Conservation (phyloP, 805 yeast species). For the Barnettozyma botsteinii region DNA sequence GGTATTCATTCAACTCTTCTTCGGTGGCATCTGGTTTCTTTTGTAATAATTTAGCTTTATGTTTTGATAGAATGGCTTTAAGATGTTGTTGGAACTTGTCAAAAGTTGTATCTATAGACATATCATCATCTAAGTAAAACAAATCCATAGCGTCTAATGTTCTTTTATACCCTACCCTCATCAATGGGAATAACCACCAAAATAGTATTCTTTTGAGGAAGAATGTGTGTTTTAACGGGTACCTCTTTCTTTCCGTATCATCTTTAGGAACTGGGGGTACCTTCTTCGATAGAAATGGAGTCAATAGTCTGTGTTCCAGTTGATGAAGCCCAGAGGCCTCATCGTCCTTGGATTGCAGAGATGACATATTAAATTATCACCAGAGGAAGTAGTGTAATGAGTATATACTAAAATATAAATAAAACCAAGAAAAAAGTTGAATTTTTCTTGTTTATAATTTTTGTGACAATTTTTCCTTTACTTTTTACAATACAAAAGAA, state of each 20-base stretch:
- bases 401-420: no score
- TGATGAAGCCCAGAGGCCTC: not conserved
- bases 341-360: no score
- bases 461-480: no score
- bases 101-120: slow-evolving; percentile 38
- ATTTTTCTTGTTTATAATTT: no score
- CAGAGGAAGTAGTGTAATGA: no score
- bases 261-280: slow-evolving; percentile 51
- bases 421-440: no score
- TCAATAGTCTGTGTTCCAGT: slow-evolving; percentile 32
- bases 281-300: slow-evolving; percentile 30
- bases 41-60: slow-evolving; percentile 27
- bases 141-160: slow-evolving; percentile 63
- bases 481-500: no score
- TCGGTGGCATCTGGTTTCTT: slow-evolving; percentile 32
- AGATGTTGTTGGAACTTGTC: slow-evolving; percentile 32
- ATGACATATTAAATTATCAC: no score
- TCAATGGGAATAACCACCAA: slow-evolving; percentile 63
- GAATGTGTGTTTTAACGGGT: slow-evolving; percentile 38
- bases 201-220: slow-evolving; percentile 42
- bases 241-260: slow-evolving; percentile 39
- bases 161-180: slow-evolving; percentile 65
- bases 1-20: slow-evolving; percentile 39
- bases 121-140: slow-evolving; percentile 38
- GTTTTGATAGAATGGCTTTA: slow-evolving; percentile 27